A percentile compares a stretch with the other conserved stretches of the same genome.
Conservation (phyloP, 805 yeast species). For the Suhomyces xylopsoci region DNA sequence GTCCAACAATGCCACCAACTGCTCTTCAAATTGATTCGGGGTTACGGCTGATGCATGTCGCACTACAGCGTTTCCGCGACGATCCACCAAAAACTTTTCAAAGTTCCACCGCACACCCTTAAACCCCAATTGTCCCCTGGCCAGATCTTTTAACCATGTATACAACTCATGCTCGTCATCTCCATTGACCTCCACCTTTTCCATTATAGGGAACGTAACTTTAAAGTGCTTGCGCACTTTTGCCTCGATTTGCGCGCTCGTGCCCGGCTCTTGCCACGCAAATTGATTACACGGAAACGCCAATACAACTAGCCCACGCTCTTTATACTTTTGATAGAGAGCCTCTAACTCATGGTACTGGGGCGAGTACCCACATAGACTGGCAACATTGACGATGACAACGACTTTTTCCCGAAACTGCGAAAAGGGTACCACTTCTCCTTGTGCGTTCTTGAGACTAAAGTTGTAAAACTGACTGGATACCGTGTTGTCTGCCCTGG, state of each 20-base stretch:
- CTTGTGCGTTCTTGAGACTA: neutral
- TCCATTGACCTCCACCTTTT: conserved; percentile 39
- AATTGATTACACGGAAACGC: conserved; percentile 95
- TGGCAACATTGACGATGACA: conserved; percentile 26
- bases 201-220: conserved; percentile 38
- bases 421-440: conserved; percentile 7
- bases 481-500: neutral
- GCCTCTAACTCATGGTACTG: conserved; percentile 65
- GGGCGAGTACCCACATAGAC: conserved; percentile 43
- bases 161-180: conserved; percentile 26
- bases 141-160: conserved; percentile 24
- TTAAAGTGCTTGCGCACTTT: conserved; percentile 21
- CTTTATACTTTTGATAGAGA: conserved; percentile 61
- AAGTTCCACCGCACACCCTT: conserved; percentile 70
- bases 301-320: conserved; percentile 60
- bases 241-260: conserved; percentile 35
- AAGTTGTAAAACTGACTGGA: neutral
- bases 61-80: conserved; percentile 53
- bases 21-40: conserved; percentile 55
- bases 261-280: conserved; percentile 73
- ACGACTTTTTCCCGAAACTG: conserved; percentile 19
- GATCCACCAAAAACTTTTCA: conserved; percentile 65
- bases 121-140: conserved; percentile 33
- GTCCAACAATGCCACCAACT: conserved; percentile 18
- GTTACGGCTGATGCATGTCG: conserved; percentile 67